Evolutionary conservation across 495 filamentous ascomycete genomes (phyloP), one percentile per base, ranked within the genome.

Genomic region (Annulohypoxylon bovei): DNA sequence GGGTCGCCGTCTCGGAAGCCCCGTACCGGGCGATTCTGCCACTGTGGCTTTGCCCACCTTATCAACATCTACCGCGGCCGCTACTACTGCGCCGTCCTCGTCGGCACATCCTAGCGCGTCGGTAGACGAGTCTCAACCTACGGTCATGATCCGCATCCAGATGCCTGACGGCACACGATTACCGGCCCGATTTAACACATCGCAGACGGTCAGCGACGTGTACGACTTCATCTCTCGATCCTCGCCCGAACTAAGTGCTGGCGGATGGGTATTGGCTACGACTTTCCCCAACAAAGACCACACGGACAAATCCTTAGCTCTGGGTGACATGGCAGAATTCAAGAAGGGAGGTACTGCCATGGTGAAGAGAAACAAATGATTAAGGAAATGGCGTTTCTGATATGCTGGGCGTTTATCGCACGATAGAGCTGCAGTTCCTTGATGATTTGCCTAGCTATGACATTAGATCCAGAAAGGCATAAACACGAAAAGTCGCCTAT

Each of bases 231-330:
- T 99, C 64, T 78, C 87, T 47, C 86, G 88, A 3, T 86, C 93
- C 5, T 92, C 85, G 44, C 79, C 90, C 0, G 81, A 80, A 9
- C 85, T 87, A 63, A 83, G 81, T 53, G 74, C 78, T 42, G 86
- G 94, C 18, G 71, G 82, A 9, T 99, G 93, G 86, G 90, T 91
- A 6, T 78, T 99, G 59, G 94, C 97, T 76, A 99, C 95, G 1
- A 98, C 96, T 0, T 98, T 98, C 78, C 95, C 96, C 2, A 97
- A 90, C 79, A 97, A 93, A 81, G 95, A 98, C 71, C 86, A 98
- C 55, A 90, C 82, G 18, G 93, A 99, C 64, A 88, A 90, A 77
- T 78, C 72, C 1, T 80, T 84, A 62, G 87, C 86, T 4, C 77
- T 98, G 39, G 92, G 91, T 1, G 93, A 97, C 33, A 81, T 97